phyloP scores from a whole-genome alignment of 2,329 filamentous ascomycete species.

The Aspergillus sp. region DNA sequence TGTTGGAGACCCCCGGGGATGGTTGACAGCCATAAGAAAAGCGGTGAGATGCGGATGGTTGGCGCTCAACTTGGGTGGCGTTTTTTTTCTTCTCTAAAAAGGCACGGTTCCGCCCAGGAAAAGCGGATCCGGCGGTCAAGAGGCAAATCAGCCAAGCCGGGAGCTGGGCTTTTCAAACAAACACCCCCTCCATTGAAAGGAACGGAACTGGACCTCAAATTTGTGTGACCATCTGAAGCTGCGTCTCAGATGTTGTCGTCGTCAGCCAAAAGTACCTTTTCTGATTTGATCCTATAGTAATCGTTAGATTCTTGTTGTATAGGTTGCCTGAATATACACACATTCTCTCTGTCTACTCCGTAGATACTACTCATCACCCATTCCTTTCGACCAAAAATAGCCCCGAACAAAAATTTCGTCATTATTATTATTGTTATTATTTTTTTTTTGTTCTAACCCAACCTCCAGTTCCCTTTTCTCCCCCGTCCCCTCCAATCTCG shows the following conservation, averaged over 20 bases:
- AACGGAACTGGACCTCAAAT: neutral
- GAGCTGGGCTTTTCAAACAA: neutral
- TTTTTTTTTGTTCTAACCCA: neutral
- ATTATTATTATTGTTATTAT: too few species aligned
- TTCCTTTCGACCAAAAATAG: constrained; percentile 1
- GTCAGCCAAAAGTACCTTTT: constrained; percentile 1
- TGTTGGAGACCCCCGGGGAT: too few species aligned
- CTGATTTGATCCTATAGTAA: neutral
- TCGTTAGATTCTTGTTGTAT: too few species aligned
- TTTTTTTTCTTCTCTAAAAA: neutral
- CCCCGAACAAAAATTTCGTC: neutral
- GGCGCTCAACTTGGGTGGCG: constrained; percentile 1
- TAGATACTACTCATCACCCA: neutral
- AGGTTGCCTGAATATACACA: neutral
- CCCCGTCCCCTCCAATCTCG: neutral
- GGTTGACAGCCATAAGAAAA: constrained; percentile 21
- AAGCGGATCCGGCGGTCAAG: constrained; percentile 11
- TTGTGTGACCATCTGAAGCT: neutral
- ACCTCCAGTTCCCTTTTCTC: too few species aligned
- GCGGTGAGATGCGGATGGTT: constrained; percentile 22
- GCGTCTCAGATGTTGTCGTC: neutral
- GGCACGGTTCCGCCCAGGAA: constrained; percentile 5
- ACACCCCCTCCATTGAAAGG: neutral
- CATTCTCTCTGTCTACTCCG: neutral
- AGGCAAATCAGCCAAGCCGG: constrained; percentile 7